Conservation (phyloP, 2,329 filamentous ascomycete species). For the Aureobasidium lini region DNA sequence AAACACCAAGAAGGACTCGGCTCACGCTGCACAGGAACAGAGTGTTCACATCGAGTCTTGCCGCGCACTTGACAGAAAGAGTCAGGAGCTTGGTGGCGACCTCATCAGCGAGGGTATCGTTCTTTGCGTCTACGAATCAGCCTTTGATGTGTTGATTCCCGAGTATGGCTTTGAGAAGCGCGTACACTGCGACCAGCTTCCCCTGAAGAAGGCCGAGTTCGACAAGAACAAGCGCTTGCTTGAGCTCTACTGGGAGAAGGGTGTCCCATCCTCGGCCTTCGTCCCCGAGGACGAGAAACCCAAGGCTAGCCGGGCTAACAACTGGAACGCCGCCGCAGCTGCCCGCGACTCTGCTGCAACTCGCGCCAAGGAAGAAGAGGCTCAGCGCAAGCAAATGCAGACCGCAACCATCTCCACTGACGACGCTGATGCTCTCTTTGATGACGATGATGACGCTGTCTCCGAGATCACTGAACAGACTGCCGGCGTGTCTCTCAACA, state of each 20-base stretch:
- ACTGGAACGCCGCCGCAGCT: constrained; percentile 69
- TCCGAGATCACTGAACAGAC: constrained; percentile 80
- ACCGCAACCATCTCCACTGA: constrained; percentile 90
- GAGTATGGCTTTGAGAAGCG: constrained; percentile 99
- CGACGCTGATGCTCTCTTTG: constrained; percentile 91
- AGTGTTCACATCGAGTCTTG: constrained; percentile 98
- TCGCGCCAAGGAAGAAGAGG: constrained; percentile 82
- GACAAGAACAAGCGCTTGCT: constrained; percentile 91
- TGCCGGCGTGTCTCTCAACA: constrained; percentile 76
- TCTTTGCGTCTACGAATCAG: constrained; percentile 94
- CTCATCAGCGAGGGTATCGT: constrained; percentile 94
- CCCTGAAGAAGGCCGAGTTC: constrained; percentile 98
- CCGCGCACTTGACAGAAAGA: constrained; percentile 87
- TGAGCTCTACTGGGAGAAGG: constrained; percentile 99
- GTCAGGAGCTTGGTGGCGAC: constrained; percentile 79
- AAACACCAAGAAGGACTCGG: constrained; percentile 99
- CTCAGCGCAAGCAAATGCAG: constrained; percentile 85
- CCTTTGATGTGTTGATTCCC: constrained; percentile 95
- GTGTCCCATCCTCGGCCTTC: constrained; percentile 89
- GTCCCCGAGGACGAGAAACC: constrained; percentile 95
- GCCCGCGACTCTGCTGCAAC: constrained; percentile 75
- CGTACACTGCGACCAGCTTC: constrained; percentile 96
- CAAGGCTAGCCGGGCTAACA: constrained; percentile 63
- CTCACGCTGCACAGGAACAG: constrained; percentile 95
- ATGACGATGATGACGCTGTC: constrained; percentile 80